These are phyloP conservation scores for Phallus indusiatus DNA, from an alignment of 768 basidiomycete species.

Conservation along the genomic window DNA sequence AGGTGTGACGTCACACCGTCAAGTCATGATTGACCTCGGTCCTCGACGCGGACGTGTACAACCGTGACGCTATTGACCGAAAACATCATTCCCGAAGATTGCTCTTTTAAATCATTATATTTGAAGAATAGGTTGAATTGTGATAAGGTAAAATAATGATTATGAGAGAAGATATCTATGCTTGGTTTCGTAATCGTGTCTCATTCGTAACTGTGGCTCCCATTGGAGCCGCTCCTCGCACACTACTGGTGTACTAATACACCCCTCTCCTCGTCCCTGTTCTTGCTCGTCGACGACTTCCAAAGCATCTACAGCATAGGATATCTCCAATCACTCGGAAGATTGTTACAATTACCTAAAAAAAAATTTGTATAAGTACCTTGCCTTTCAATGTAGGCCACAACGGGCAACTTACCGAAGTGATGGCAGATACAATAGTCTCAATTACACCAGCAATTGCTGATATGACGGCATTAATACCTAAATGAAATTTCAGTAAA, in stretches of 20 bases:
- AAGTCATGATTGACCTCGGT: too few species aligned
- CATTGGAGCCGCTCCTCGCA: too few species aligned
- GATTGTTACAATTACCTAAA: conserved; percentile 55
- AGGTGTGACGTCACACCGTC: not conserved
- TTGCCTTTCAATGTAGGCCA: not conserved
- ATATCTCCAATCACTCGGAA: conserved; percentile 49
- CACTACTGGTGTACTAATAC: not conserved
- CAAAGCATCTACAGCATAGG: conserved; percentile 31
- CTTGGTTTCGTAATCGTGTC: too few species aligned
- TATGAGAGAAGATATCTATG: too few species aligned
- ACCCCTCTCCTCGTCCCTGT: conserved; percentile 16
- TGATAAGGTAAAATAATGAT: too few species aligned
- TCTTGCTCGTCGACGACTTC: conserved; percentile 14
- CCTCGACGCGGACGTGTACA: too few species aligned
- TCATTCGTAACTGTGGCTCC: too few species aligned
- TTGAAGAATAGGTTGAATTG: too few species aligned
- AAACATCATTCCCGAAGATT: too few species aligned
- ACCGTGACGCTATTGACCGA: too few species aligned
- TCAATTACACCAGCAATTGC: conserved; percentile 52
- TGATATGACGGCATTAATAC: conserved; percentile 48
- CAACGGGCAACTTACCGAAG: conserved; percentile 34
- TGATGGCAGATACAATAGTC: conserved; percentile 50
- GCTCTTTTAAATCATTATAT: too few species aligned
- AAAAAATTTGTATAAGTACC: not conserved
- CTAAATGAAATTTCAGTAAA: conserved; percentile 16